Evolutionary conservation across 73 alveolate genomes (phyloP), one percentile per base, ranked within the genome.

Genomic region (Stentor roeselii): DNA sequence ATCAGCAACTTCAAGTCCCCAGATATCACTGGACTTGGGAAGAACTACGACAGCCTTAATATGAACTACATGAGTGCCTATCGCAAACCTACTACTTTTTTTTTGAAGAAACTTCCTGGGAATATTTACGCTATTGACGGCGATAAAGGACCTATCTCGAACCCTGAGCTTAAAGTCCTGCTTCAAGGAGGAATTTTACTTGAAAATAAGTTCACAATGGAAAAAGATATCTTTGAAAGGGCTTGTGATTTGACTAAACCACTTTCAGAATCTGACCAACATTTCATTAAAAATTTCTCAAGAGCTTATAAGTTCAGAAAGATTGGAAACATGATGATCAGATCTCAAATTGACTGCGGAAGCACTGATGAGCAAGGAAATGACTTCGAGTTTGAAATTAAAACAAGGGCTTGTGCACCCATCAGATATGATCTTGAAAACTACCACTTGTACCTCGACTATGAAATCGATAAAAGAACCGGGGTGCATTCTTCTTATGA

Each of bases 281-380:
- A 95, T 59, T 87, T 87, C 78, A 90, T 86, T 60, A 84, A 90
- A 42, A 93, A 86, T 78, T 37, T 83, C 74, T 3, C 80, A 75
- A 34, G 86, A 86, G 35, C 75, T 40, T 76, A 75, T 11, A 61
- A 60, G 36, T 76, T 1, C 41, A 77, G 75, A 42, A 21, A 3
- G 3, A 31, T 80, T 6, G 88, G 89, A 38, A 90, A 89, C 32
- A 42, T 95, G 59, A 75, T 95, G 76, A 58, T 95, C 30, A 60
- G 99, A 59, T 95, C 99, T 11, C 90, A 95, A 82, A 95, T 95
- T 60, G 99, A 95, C 87, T 87, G 97, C 61, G 60, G 85, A 75
- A 93, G 92, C 36, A 77, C 83, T 21, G n/a, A 21, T 27, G 78
- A 84, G 59, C 82, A 89, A 14, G 96, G 95, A 3, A 83, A 86